Evolutionary conservation across 371 early-diverging fungal genomes (phyloP), one percentile per base, ranked within the genome.

Genomic region (Massospora cicadina): DNA sequence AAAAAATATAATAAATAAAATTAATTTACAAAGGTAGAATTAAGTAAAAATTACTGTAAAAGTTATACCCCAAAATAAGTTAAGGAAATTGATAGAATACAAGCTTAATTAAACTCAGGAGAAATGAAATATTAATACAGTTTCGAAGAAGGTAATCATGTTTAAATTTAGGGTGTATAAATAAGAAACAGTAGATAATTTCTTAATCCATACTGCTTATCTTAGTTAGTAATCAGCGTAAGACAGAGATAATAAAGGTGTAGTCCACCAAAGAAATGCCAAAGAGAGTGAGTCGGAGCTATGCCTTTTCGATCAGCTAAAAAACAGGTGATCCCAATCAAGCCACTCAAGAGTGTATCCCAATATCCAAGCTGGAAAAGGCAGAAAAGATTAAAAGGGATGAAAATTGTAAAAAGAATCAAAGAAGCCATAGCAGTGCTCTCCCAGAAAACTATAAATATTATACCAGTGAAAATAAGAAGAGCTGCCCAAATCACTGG

Each of bases 221-320:
- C 43, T 43, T 43, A 43, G 43, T 43, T 43, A 43, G 43, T 17
- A 43, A 43, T 43, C 43, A 43, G 17, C 17, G 43, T 10, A 10
- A 43, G 17, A 43, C 43, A 43, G 43, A 62, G 43, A 55, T 58
- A 57, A 33, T 65, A 58, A 32, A 65, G 33, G 26, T 58, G 33
- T 58, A 65, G 29, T 1, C 65, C 65, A 21, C 65, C 65, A 32
- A 57, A 32, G 2, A 65, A 24, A 58, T 65, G 65, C 65, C 65
- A 65, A n/a, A 58, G 43, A 33, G 65, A 65, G 53, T 65, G 65
- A 21, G 43, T 54, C 1, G 65, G 58, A 1, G 59, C 59, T 43
- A 65, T 27, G n/a, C 53, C 10, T 28, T 58, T 58, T 5, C 65
- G 58, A 58, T 65, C 65, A 5, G 59, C 5, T 12, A 65, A 26